phyloP scores from a whole-genome alignment of 495 filamentous ascomycete species.

The Tuber microsphaerosporum region DNA sequence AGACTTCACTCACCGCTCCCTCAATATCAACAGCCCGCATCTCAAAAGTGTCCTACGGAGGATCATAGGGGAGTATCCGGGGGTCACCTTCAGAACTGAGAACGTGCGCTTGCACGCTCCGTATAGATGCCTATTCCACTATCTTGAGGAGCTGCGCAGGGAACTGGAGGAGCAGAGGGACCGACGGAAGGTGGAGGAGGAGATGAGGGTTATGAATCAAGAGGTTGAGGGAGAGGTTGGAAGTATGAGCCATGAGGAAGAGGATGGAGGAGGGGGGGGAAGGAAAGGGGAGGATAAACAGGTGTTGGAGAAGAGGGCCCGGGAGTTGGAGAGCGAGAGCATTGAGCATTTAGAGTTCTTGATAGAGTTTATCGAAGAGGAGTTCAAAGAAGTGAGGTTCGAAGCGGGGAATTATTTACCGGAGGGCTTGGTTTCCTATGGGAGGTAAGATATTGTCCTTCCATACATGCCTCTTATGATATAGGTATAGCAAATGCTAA shows the following conservation, averaged over 20 bases:
- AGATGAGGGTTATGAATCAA: background rate
- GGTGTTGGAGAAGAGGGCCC: background rate
- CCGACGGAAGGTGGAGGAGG: background rate
- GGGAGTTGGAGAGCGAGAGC: constrained; percentile 4
- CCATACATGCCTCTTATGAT: background rate
- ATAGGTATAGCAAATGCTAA: background rate
- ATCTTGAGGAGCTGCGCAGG: constrained; percentile 18
- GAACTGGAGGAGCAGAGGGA: constrained; percentile 7
- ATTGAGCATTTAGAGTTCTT: constrained; percentile 26
- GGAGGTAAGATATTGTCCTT: constrained; percentile 5
- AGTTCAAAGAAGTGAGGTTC: constrained; percentile 18
- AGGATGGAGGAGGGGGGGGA: background rate
- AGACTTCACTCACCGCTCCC: constrained; percentile 7
- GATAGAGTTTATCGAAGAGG: constrained; percentile 12
- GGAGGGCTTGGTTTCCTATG: constrained; percentile 28
- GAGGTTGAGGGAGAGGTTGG: background rate
- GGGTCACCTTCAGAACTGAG: constrained; percentile 15
- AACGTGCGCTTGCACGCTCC: constrained; percentile 16
- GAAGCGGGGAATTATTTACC: constrained; percentile 18
- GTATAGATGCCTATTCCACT: constrained; percentile 21
- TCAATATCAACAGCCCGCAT: constrained; percentile 19
- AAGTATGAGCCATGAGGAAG: background rate
- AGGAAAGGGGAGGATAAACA: background rate
- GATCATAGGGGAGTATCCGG: constrained; percentile 29
- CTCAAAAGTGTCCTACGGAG: constrained; percentile 18